These are phyloP conservation scores for Daldinia loculata DNA, from an alignment of 495 filamentous ascomycete species.

Conservation along the genomic window DNA sequence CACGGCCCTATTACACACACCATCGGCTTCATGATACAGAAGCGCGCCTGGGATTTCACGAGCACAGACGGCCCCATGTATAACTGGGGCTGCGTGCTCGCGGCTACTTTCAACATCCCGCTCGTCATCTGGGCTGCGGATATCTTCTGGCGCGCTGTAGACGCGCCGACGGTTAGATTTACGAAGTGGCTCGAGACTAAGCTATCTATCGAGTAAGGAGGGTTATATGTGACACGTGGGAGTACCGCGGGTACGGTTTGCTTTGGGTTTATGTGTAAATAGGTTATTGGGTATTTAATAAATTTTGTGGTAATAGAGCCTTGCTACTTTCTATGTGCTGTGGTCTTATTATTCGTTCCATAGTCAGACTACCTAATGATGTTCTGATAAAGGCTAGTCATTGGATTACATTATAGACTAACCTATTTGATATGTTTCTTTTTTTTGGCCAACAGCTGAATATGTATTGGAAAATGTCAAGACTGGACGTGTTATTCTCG, in stretches of 20 bases:
- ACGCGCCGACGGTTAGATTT: constrained; percentile 56
- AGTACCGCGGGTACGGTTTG: constrained; percentile 16
- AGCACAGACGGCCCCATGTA: constrained; percentile 49
- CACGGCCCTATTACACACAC: constrained; percentile 61
- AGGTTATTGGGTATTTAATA: constrained; percentile 16
- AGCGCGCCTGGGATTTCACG: constrained; percentile 46
- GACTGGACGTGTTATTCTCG: not conserved
- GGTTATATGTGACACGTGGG: not conserved
- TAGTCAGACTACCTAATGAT: not conserved
- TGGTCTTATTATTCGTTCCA: not conserved
- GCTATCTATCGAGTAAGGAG: constrained; percentile 23
- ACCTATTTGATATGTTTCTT: no score
- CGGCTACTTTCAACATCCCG: constrained; percentile 48
- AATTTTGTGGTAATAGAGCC: constrained; percentile 3
- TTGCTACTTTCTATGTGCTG: not conserved
- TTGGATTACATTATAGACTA: not conserved
- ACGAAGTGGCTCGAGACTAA: constrained; percentile 54
- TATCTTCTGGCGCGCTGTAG: constrained; percentile 56
- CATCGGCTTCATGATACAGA: constrained; percentile 52
- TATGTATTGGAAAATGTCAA: not conserved
- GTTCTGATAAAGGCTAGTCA: not conserved
- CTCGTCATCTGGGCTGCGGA: constrained; percentile 56
- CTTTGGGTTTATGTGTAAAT: constrained; percentile 14
- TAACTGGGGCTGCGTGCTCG: constrained; percentile 48
- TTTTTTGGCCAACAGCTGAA: no score